Evolutionary conservation across 1,284 basidiomycete genomes (phyloP).

Genomic region (Gomphus bonarii): DNA sequence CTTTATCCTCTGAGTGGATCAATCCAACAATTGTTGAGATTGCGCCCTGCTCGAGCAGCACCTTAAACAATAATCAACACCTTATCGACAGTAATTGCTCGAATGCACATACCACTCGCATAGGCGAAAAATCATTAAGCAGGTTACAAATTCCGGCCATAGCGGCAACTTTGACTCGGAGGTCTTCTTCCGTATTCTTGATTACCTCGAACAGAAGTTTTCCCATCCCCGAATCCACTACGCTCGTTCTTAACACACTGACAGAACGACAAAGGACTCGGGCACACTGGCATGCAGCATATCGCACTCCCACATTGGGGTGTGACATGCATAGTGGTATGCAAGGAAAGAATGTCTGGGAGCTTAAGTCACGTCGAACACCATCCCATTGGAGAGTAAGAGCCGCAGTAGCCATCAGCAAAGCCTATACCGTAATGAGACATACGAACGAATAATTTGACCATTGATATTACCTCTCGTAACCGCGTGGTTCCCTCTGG

Average conservation of each 20-base stretch:
- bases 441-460: neutral
- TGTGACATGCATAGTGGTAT: conserved; percentile 48
- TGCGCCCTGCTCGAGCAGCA: conserved; percentile 52
- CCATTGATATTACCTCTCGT: conserved; percentile 43
- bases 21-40: conserved; percentile 54
- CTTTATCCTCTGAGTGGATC: conserved; percentile 39
- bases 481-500: conserved; percentile 46
- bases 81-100: neutral
- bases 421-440: conserved; percentile 35
- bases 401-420: conserved; percentile 59
- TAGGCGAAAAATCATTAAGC: conserved; percentile 77
- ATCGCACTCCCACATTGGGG: conserved; percentile 64
- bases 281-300: conserved; percentile 77
- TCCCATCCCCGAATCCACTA: conserved; percentile 75
- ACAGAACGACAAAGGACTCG: conserved; percentile 73
- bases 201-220: conserved; percentile 57
- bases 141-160: conserved; percentile 76
- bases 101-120: conserved; percentile 47
- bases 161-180: conserved; percentile 63
- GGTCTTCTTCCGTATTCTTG: conserved; percentile 45
- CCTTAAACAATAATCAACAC: conserved; percentile 20
- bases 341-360: conserved; percentile 36
- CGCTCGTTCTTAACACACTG: conserved; percentile 67
- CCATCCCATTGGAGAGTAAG: conserved; percentile 62
- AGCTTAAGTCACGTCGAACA: conserved; percentile 52